These are phyloP conservation scores for Diplosphaera chodatii DNA, from an alignment of 139 green algal species.

Conservation along the genomic window DNA sequence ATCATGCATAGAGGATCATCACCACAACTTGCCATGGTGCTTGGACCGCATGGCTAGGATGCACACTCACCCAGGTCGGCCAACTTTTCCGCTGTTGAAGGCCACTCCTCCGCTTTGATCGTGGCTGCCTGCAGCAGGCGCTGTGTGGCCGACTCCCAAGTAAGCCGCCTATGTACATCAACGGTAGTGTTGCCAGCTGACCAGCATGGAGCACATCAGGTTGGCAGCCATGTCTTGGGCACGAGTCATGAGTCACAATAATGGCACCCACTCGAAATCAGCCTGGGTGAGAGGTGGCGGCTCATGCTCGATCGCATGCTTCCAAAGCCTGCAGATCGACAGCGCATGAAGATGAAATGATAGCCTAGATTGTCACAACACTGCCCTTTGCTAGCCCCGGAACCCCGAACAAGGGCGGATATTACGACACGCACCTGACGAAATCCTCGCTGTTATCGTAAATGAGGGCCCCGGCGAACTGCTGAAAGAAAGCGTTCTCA, in stretches of 20 bases:
- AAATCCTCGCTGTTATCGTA: conserved; percentile 84
- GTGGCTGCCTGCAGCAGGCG: conserved; percentile 67
- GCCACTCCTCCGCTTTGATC: conserved; percentile 19
- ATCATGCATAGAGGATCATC: too few relatives aligned
- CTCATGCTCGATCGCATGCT: conserved; percentile 17
- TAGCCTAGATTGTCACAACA: too few relatives aligned
- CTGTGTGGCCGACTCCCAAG: conserved; percentile 82
- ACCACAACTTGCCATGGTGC: too few relatives aligned
- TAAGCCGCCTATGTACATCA: conserved; percentile 53
- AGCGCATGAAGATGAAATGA: too few relatives aligned
- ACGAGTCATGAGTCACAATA: too few relatives aligned
- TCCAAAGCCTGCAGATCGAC: not conserved
- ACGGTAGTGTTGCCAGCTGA: too few relatives aligned
- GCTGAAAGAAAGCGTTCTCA: conserved; percentile 83
- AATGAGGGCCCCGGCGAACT: conserved; percentile 78
- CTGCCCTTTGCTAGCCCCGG: too few relatives aligned
- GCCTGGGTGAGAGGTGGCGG: conserved; percentile 56
- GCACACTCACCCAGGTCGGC: not conserved
- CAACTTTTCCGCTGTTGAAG: not conserved
- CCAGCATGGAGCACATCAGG: too few relatives aligned
- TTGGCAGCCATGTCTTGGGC: too few relatives aligned
- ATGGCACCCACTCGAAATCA: conserved; percentile 34
- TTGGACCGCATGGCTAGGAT: too few relatives aligned
- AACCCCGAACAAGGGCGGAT: too few relatives aligned
- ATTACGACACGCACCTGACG: conserved; percentile 28